These are phyloP conservation scores for Nakazawaea ambrosiae DNA, from an alignment of 805 yeast species.

Conservation along the genomic window DNA sequence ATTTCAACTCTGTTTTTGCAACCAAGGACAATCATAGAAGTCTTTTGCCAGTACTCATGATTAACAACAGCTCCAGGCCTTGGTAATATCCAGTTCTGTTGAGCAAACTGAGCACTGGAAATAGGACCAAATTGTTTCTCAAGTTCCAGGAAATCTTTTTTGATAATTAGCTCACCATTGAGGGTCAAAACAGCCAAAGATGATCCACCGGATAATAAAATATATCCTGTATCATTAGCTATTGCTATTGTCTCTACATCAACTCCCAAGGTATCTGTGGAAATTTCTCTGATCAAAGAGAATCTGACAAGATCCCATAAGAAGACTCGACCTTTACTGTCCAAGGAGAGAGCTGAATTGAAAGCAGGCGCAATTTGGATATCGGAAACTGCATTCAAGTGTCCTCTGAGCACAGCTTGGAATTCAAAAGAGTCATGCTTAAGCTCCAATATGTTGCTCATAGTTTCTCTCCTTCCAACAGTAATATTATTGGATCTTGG, in stretches of 20 bases:
- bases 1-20: constrained; percentile 25
- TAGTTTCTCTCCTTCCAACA: constrained; percentile 2
- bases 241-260: constrained; percentile 31
- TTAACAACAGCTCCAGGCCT: constrained; percentile 5
- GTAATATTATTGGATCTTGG: neutral
- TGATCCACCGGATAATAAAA: constrained; percentile 30
- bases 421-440: constrained; percentile 25
- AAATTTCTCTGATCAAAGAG: constrained; percentile 36
- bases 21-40: constrained; percentile 30
- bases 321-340: constrained; percentile 44
- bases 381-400: constrained; percentile 36
- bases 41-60: constrained; percentile 32
- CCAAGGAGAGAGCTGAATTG: constrained; percentile 49
- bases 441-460: constrained; percentile 1
- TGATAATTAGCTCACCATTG: constrained; percentile 41
- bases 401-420: constrained; percentile 50
- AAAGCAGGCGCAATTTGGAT: constrained; percentile 44
- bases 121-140: too few relatives aligned
- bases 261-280: constrained; percentile 11
- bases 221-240: constrained; percentile 48
- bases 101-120: constrained; percentile 16
- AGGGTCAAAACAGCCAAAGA: constrained; percentile 36
- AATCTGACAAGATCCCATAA: constrained; percentile 60
- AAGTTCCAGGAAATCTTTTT: constrained; percentile 17
- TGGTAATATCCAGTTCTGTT: constrained; percentile 13